Evolutionary conservation across 768 basidiomycete species (phyloP).

Genomic region (Tulasnella sp.): DNA sequence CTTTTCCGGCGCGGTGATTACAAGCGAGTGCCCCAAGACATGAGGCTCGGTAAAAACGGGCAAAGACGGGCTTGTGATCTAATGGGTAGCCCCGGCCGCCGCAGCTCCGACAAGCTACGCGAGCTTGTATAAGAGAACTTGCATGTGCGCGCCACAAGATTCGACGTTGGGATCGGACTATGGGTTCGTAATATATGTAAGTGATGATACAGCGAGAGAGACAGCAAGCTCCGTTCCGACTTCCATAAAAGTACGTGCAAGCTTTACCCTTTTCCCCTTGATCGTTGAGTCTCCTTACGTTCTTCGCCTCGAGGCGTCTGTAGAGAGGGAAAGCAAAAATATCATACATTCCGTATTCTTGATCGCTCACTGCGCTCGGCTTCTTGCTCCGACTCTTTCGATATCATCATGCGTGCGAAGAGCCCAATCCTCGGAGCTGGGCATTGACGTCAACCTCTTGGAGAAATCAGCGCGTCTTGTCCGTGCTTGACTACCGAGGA

Average conservation of each 20-base stretch:
- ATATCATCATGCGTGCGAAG: neutral
- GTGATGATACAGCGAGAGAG: neutral
- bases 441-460: neutral
- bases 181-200: neutral
- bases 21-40: neutral
- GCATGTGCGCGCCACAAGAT: neutral
- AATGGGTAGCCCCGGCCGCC: neutral
- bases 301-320: neutral
- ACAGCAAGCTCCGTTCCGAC: neutral
- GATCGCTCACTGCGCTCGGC: neutral
- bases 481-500: neutral
- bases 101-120: constrained; percentile 9
- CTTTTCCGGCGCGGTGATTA: neutral
- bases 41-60: neutral
- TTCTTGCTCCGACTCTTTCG: neutral
- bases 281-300: neutral
- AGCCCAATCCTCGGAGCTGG: neutral
- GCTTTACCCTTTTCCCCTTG: neutral
- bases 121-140: neutral
- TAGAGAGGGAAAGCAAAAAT: neutral
- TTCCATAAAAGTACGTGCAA: neutral
- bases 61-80: neutral
- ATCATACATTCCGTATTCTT: neutral
- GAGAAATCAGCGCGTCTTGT: neutral
- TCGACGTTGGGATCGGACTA: neutral